Evolutionary conservation across 1,284 basidiomycete genomes (phyloP).

Genomic region (Taiwanofungus camphoratus): DNA sequence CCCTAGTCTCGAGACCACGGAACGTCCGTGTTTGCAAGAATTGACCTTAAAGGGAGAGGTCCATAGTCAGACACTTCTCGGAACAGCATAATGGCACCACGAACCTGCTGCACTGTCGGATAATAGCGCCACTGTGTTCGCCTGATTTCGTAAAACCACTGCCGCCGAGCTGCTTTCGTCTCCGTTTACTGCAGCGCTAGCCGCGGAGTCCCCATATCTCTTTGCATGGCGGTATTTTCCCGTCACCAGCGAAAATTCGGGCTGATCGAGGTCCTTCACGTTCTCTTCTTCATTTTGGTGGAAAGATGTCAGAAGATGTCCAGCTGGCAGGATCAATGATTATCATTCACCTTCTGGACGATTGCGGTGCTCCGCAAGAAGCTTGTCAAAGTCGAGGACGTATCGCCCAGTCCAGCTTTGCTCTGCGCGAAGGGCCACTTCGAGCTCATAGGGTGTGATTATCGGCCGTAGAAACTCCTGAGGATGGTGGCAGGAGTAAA

Average conservation of each 20-base stretch:
- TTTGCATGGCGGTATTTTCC: slow-evolving; percentile 82
- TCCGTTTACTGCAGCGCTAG: neutral
- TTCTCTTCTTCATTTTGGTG: slow-evolving; percentile 12
- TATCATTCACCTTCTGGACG: slow-evolving; percentile 2
- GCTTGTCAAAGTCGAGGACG: slow-evolving; percentile 72
- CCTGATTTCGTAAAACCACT: slow-evolving; percentile 60
- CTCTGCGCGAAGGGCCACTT: slow-evolving; percentile 69
- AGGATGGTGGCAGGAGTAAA: neutral
- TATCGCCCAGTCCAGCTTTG: slow-evolving; percentile 79
- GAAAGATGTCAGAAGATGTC: neutral
- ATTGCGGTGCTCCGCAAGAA: slow-evolving; percentile 42
- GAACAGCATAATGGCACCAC: slow-evolving; percentile 13
- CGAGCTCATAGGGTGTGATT: slow-evolving; percentile 91
- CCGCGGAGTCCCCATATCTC: slow-evolving; percentile 55
- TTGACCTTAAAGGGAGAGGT: slow-evolving; percentile 39
- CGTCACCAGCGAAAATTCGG: slow-evolving; percentile 82
- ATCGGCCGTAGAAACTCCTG: slow-evolving; percentile 90
- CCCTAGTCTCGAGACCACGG: slow-evolving; percentile 76
- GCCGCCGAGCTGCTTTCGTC: slow-evolving; percentile 25
- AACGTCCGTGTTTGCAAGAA: slow-evolving; percentile 72
- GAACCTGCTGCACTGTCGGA: slow-evolving; percentile 68
- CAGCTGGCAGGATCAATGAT: neutral
- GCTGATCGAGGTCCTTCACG: slow-evolving; percentile 53
- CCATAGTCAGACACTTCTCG: neutral
- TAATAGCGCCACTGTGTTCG: slow-evolving; percentile 50